These are phyloP conservation scores for Trametes punicea DNA, from an alignment of 768 basidiomycete species.

Conservation along the genomic window DNA sequence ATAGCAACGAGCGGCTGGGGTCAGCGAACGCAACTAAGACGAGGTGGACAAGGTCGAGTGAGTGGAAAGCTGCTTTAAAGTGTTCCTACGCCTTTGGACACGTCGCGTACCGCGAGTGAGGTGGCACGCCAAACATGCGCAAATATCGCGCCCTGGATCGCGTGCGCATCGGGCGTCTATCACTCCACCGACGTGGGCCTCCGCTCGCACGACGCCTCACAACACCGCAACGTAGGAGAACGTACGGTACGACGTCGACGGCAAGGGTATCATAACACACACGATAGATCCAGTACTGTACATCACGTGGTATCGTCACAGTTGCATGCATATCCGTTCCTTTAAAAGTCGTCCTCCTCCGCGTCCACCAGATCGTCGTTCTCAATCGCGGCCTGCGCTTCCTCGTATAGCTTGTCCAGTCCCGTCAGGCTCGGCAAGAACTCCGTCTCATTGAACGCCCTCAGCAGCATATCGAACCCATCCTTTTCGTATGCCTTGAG, in stretches of 20 bases:
- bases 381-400: conserved; percentile 49
- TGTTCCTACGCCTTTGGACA: conserved; percentile 9
- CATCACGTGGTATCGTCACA: not conserved
- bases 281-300: not conserved
- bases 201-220: not conserved
- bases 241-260: not conserved
- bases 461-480: conserved; percentile 75
- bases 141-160: conserved; percentile 19
- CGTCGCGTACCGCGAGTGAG: conserved; percentile 26
- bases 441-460: conserved; percentile 85
- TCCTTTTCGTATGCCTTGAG: conserved; percentile 76
- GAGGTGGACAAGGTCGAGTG: not conserved
- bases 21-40: conserved; percentile 2
- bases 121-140: conserved; percentile 25
- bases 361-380: conserved; percentile 49
- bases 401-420: conserved; percentile 50
- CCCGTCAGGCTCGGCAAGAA: conserved; percentile 54
- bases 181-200: not conserved
- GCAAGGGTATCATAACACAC: not conserved
- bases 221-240: not conserved
- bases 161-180: no score
- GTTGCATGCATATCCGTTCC: not conserved
- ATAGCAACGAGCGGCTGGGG: conserved; percentile 26
- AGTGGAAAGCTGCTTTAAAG: not conserved
- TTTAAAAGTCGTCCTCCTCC: conserved; percentile 29